A percentile compares a stretch with the other conserved stretches of the same genome.
Evolutionary conservation across 805 yeast genomes (phyloP).

Genomic region (Ogataea trehalophila): DNA sequence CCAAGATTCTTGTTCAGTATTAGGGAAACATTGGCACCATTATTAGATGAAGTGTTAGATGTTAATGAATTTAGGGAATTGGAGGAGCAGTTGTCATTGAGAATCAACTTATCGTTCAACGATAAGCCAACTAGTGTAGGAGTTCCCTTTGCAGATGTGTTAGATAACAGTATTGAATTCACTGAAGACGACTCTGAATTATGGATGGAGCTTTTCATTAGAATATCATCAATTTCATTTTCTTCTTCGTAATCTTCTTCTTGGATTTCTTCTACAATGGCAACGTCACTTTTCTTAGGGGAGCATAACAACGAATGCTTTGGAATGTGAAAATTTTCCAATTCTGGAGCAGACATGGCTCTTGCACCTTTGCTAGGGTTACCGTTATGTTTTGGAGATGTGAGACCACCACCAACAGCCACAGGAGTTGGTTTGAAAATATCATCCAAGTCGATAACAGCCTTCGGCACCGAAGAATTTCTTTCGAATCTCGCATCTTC

Average conservation of each 20-base stretch:
- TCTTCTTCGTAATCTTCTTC: constrained; percentile 24
- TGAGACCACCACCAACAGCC: too few species aligned
- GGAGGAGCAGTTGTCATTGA: constrained; percentile 20
- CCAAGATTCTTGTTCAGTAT: constrained; percentile 10
- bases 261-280: constrained; percentile 26
- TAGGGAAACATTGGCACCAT: constrained; percentile 1
- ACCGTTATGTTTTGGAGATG: not conserved
- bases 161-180: constrained; percentile 11
- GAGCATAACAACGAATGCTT: constrained; percentile 28
- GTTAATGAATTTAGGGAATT: constrained; percentile 24
- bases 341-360: constrained; percentile 17
- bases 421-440: constrained; percentile 13
- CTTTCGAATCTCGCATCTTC: constrained; percentile 27
- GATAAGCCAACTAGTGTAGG: constrained; percentile 15
- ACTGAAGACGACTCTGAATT: constrained; percentile 20
- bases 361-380: constrained; percentile 9
- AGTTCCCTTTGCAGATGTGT: constrained; percentile 12
- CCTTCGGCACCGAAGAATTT: constrained; percentile 27
- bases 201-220: constrained; percentile 11
- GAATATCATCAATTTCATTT: constrained; percentile 3
- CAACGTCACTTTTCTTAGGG: constrained; percentile 28
- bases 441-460: constrained; percentile 32
- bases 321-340: constrained; percentile 19
- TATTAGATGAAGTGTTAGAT: constrained; percentile 16
- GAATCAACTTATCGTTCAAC: constrained; percentile 1